These are phyloP conservation scores for Lentinula novae-zelandiae DNA, from an alignment of 1,284 basidiomycete species.

Conservation along the genomic window DNA sequence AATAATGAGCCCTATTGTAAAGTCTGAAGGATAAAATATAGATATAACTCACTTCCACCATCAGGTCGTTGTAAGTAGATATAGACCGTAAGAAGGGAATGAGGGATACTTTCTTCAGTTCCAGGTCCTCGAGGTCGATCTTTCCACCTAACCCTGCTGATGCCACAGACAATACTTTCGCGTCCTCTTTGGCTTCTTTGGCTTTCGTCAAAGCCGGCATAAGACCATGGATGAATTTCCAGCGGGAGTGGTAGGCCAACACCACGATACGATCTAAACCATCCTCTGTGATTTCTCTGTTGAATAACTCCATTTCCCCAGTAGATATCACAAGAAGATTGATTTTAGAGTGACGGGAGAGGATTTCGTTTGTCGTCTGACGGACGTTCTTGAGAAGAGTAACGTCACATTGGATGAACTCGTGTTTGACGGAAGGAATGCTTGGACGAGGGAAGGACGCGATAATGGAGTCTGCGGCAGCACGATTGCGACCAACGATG, in stretches of 20 bases:
- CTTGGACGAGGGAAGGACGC: conserved; percentile 25
- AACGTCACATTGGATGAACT: conserved; percentile 28
- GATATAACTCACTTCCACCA: conserved; percentile 7
- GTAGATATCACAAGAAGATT: conserved; percentile 41
- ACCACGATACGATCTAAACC: conserved; percentile 46
- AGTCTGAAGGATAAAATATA: too few relatives aligned
- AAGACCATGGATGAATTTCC: conserved; percentile 24
- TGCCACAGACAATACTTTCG: conserved; percentile 11
- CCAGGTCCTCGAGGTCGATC: background rate
- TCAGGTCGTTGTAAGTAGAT: conserved; percentile 6
- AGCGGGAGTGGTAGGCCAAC: conserved; percentile 35
- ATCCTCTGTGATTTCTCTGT: conserved; percentile 39
- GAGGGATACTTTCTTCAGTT: background rate
- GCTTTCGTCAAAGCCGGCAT: conserved; percentile 26
- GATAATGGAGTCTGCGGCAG: conserved; percentile 31
- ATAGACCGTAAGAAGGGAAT: background rate
- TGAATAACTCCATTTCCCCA: conserved; percentile 28
- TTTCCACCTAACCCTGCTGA: background rate
- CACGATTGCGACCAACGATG: conserved; percentile 30
- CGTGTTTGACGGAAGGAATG: conserved; percentile 10
- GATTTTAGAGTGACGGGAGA: conserved; percentile 21
- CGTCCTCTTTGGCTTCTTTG: conserved; percentile 21
- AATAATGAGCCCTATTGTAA: background rate
- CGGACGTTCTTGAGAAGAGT: conserved; percentile 26
- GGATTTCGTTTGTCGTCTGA: conserved; percentile 20